Conservation (phyloP, 306 rosid genomes). For the Argentina anserina region DNA sequence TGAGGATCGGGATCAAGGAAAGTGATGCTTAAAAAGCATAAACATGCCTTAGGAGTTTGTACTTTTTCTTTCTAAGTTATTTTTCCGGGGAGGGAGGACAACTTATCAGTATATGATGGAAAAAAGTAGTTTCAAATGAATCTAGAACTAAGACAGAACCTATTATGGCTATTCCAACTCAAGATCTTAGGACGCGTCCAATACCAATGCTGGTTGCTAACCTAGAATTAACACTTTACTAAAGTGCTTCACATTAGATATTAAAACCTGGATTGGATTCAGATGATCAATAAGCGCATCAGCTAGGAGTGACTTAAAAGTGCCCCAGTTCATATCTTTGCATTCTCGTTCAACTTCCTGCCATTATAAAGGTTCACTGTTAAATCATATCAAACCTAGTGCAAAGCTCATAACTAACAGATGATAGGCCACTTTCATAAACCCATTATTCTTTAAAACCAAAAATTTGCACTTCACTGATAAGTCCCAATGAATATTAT, state of each 20-base stretch:
- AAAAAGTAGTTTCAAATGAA: background rate
- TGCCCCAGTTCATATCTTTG: conserved; percentile 85
- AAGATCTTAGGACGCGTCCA: background rate
- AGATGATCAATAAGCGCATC: conserved; percentile 81
- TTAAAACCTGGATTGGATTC: conserved; percentile 76
- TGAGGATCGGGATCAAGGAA: background rate
- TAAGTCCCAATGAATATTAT: conserved; percentile 11
- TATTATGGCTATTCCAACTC: background rate
- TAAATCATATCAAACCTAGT: conserved; percentile 9
- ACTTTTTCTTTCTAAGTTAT: background rate
- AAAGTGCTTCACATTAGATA: conserved; percentile 17
- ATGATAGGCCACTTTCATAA: conserved; percentile 2
- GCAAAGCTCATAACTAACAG: conserved; percentile 5
- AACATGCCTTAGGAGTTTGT: background rate
- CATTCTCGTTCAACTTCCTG: conserved; percentile 86
- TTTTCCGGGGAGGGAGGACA: background rate
- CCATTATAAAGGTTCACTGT: conserved; percentile 10
- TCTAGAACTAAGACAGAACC: background rate
- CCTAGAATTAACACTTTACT: background rate
- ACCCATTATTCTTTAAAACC: background rate
- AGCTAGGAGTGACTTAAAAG: conserved; percentile 64
- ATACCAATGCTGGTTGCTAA: background rate
- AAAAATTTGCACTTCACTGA: background rate
- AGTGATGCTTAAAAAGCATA: background rate
- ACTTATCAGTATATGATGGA: background rate